phyloP scores from a whole-genome alignment of 2,329 filamentous ascomycete genomes.

The Xylariomycetidae sp. region DNA sequence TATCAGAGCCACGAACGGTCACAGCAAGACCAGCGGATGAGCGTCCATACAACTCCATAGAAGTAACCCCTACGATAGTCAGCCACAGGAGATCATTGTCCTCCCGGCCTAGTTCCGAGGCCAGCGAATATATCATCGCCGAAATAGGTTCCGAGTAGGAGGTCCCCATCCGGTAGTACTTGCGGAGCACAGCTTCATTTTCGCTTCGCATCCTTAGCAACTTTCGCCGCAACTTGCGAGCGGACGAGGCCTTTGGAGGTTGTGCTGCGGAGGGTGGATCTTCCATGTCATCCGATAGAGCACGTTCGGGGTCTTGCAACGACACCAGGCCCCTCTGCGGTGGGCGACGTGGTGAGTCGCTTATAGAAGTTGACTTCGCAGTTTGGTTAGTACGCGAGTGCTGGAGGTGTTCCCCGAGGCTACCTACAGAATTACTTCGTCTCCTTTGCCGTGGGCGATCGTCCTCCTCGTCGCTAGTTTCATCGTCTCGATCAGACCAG shows the following conservation, averaged over 20 bases:
- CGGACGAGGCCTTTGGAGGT: slow-evolving; percentile 58
- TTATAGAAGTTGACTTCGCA: slow-evolving; percentile 57
- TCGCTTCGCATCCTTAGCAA: slow-evolving; percentile 70
- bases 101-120: slow-evolving; percentile 89
- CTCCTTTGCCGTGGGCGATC: slow-evolving; percentile 72
- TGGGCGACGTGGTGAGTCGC: slow-evolving; percentile 56
- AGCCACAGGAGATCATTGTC: slow-evolving; percentile 96
- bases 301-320: slow-evolving; percentile 39
- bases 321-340: slow-evolving; percentile 55
- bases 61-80: slow-evolving; percentile 90
- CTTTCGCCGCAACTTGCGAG: slow-evolving; percentile 64
- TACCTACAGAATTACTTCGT: slow-evolving; percentile 77
- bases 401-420: slow-evolving; percentile 13
- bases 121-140: slow-evolving; percentile 88
- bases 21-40: slow-evolving; percentile 74
- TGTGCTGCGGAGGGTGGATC: slow-evolving; percentile 55
- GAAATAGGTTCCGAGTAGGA: slow-evolving; percentile 95
- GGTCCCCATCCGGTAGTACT: slow-evolving; percentile 81
- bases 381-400: slow-evolving; percentile 26
- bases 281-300: slow-evolving; percentile 41
- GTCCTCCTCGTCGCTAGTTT: slow-evolving; percentile 66
- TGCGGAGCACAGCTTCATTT: slow-evolving; percentile 68
- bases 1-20: slow-evolving; percentile 48
- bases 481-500: slow-evolving; percentile 64
- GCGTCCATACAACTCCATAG: slow-evolving; percentile 83